Evolutionary conservation across 352 stramenopile species (phyloP), one percentile per base, ranked within the genome.

Genomic region (Nothophytophthora sp.): DNA sequence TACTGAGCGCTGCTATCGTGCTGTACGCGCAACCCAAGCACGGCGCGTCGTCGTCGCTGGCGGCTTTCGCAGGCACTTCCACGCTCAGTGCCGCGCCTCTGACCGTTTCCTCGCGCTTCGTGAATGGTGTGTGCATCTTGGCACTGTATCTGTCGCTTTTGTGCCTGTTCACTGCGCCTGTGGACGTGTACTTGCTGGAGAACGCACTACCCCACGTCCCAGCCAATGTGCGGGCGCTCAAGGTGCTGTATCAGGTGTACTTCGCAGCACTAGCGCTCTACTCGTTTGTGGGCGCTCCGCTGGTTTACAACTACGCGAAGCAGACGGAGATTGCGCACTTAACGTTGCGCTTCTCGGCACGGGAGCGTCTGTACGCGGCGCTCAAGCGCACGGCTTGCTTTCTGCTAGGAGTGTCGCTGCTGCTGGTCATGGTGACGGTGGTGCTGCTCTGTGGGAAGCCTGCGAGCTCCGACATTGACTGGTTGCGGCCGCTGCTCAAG

Each of bases 301-400:
- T 95, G 16, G 76, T 84, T 20, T 95, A 78, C 53, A 85, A 92
- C 54, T 95, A 92, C 53, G 80, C 84, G 5, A 83, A 84, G 20
- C 80, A 95, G 54, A 92, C 80, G 20, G 84, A 92, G 56, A 84
- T 95, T 47, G 78, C 82, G 40, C 85, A 92, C 50, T 67, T 95
- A 51, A 95, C 85, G 28, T 54, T 90, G 35, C 67, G 67, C 13
- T 91, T 90, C 55, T 69, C 66, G 2, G 54, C 71, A 4, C 63
- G 56, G 22, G 60, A 85, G 32, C 75, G 82, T 11, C 63, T 92
- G 10, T 57, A 63, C n/a, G 67, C 73, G 24, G 85, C 85, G 19
- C 15, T 76, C 3, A 92, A 92, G 57, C 78, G 85, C 40, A 95
- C 85, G 11, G 40, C 58, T 35, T 92, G 85, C 55, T 93, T 91